Evolutionary conservation across 352 stramenopile genomes (phyloP).

Genomic region (Plasmopara muralis): DNA sequence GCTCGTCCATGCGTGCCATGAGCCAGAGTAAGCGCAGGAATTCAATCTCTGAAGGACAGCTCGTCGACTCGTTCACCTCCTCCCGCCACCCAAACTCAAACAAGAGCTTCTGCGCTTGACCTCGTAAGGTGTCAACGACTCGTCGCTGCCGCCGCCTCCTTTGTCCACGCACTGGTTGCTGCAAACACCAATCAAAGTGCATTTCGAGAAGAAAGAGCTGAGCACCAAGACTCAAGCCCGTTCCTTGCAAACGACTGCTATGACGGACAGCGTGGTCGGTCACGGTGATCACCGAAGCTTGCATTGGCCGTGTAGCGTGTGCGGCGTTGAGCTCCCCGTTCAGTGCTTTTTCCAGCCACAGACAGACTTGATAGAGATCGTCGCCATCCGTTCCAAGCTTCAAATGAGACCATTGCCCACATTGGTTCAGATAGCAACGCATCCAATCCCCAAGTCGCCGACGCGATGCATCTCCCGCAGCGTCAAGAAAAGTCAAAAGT

Average conservation of each 20-base stretch:
- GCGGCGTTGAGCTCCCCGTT: slow-evolving; percentile 26
- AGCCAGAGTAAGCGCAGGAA: slow-evolving; percentile 55
- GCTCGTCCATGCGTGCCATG: slow-evolving; percentile 42
- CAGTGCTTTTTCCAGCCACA: slow-evolving; percentile 54
- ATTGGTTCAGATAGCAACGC: slow-evolving; percentile 49
- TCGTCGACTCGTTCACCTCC: slow-evolving; percentile 14
- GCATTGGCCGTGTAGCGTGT: slow-evolving; percentile 4
- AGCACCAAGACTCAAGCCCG: slow-evolving; percentile 30
- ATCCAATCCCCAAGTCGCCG: slow-evolving; percentile 23
- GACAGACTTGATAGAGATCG: slow-evolving; percentile 38
- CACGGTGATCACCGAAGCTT: slow-evolving; percentile 13
- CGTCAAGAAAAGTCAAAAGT: slow-evolving; percentile 15
- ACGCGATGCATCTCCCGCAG: neutral
- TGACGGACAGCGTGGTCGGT: slow-evolving; percentile 15
- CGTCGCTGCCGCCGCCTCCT: slow-evolving; percentile 19
- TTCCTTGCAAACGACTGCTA: slow-evolving; percentile 22
- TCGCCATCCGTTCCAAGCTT: slow-evolving; percentile 27
- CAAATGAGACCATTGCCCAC: slow-evolving; percentile 42
- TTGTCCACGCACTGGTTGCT: slow-evolving; percentile 20
- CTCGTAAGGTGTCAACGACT: slow-evolving; percentile 23
- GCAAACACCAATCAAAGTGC: slow-evolving; percentile 39
- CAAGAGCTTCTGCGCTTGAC: slow-evolving; percentile 30
- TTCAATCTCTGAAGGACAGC: slow-evolving; percentile 6
- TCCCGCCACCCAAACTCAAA: slow-evolving; percentile 40
- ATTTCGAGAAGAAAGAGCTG: slow-evolving; percentile 59